These are phyloP conservation scores for Fusarium mexicanum DNA, from an alignment of 2,329 filamentous ascomycete genomes.

Conservation along the genomic window DNA sequence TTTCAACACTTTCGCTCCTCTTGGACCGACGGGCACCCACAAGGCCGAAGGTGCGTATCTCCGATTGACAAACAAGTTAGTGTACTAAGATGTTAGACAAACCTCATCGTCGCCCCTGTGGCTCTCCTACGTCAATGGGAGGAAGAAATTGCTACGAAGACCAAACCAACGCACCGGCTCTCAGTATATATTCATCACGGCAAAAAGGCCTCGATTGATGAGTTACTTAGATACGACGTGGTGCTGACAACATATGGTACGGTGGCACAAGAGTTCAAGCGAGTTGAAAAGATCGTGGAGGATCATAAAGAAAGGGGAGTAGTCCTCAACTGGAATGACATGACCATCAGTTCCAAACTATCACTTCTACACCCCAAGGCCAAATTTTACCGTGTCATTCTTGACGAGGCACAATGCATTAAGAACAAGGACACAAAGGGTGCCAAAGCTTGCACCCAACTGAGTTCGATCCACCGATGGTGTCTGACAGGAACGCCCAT, in stretches of 20 bases:
- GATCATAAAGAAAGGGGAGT: conserved; percentile 53
- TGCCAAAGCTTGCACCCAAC: conserved; percentile 71
- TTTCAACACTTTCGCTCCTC: conserved; percentile 83
- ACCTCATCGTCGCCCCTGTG: conserved; percentile 83
- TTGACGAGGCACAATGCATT: conserved; percentile 88
- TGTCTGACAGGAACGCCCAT: conserved; percentile 85
- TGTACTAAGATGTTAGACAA: conserved; percentile 67
- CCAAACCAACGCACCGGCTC: conserved; percentile 68
- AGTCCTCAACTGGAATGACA: conserved; percentile 49
- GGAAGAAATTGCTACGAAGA: conserved; percentile 77
- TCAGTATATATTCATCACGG: conserved; percentile 77
- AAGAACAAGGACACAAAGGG: conserved; percentile 80
- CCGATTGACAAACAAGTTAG: neutral
- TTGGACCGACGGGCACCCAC: conserved; percentile 69
- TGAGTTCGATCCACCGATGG: conserved; percentile 80
- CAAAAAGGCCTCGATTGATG: conserved; percentile 67
- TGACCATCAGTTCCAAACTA: conserved; percentile 51
- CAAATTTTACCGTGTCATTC: conserved; percentile 80
- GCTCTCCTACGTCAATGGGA: conserved; percentile 87
- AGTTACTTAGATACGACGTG: conserved; percentile 76
- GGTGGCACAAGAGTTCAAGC: conserved; percentile 70
- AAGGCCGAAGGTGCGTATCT: conserved; percentile 46
- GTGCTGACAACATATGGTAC: conserved; percentile 89
- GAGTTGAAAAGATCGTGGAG: conserved; percentile 63
- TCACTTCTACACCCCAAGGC: conserved; percentile 70